A percentile compares a stretch with the other conserved stretches of the same genome.
phyloP scores from a whole-genome alignment of 768 basidiomycete species.

The Lactarius sp. region DNA sequence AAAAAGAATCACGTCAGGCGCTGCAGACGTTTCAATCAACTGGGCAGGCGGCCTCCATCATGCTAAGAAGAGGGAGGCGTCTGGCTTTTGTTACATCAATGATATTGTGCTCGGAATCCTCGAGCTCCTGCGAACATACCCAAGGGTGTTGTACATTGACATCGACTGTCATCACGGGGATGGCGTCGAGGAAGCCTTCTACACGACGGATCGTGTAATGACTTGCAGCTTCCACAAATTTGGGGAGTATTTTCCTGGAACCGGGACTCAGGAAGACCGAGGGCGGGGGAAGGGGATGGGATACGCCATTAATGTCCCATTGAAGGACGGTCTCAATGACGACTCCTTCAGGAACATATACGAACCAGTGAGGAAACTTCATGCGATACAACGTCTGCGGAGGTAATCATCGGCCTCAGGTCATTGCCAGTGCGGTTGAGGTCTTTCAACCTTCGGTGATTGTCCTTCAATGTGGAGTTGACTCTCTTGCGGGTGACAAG shows the following conservation, averaged over 20 bases:
- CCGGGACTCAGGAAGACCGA: slow-evolving; percentile 78
- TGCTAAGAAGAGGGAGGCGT: slow-evolving; percentile 98
- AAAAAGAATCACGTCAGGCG: slow-evolving; percentile 69
- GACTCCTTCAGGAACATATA: slow-evolving; percentile 86
- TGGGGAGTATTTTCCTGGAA: slow-evolving; percentile 92
- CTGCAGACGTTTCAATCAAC: slow-evolving; percentile 82
- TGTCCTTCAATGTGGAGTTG: slow-evolving; percentile 92
- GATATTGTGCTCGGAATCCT: slow-evolving; percentile 94
- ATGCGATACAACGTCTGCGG: background rate
- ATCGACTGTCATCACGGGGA: slow-evolving; percentile 99
- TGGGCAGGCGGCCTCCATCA: slow-evolving; percentile 99
- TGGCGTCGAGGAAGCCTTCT: slow-evolving; percentile 98
- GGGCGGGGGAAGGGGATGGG: slow-evolving; percentile 81
- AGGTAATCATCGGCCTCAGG: slow-evolving; percentile 38
- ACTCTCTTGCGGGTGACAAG: slow-evolving; percentile 93
- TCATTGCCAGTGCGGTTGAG: slow-evolving; percentile 80
- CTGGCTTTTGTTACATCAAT: slow-evolving; percentile 99
- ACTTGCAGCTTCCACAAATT: slow-evolving; percentile 97
- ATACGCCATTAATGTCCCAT: slow-evolving; percentile 88
- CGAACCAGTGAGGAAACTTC: slow-evolving; percentile 61
- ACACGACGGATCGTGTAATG: slow-evolving; percentile 96
- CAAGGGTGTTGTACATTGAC: slow-evolving; percentile 94
- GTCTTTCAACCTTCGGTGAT: slow-evolving; percentile 85
- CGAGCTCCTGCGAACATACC: slow-evolving; percentile 79
- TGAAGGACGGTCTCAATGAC: slow-evolving; percentile 93